These are phyloP conservation scores for Solanum gracilifrons DNA, from an alignment of 257 asterid genomes.

Conservation along the genomic window DNA sequence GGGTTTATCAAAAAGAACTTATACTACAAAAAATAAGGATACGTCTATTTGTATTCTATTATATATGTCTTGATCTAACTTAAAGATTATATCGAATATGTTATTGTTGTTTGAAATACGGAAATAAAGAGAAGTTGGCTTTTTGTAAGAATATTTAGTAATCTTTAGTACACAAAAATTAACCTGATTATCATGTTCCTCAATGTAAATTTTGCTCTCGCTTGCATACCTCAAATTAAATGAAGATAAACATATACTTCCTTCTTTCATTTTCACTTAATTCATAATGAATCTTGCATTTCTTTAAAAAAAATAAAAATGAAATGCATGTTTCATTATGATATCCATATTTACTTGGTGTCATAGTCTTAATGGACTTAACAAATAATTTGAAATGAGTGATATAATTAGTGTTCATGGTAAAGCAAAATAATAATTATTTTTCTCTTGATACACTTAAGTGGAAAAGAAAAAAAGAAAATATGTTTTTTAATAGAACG, in stretches of 20 bases:
- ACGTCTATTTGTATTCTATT: neutral
- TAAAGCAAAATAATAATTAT: neutral
- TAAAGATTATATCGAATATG: neutral
- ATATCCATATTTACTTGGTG: neutral
- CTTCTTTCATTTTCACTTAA: neutral
- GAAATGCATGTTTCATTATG: neutral
- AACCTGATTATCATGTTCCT: too few species aligned
- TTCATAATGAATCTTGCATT: neutral
- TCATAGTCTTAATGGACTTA: neutral
- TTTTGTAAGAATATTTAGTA: neutral
- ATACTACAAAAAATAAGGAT: too few species aligned
- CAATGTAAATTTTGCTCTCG: neutral
- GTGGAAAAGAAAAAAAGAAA: neutral
- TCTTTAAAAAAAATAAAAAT: neutral
- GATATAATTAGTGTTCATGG: neutral
- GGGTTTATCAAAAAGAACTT: too few species aligned
- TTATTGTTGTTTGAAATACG: neutral
- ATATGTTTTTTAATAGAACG: too few species aligned
- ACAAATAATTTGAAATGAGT: neutral
- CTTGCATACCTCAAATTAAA: neutral
- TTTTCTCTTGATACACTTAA: neutral
- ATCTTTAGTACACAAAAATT: too few species aligned
- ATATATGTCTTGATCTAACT: fast-evolving
- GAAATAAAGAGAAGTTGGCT: neutral
- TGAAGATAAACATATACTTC: neutral